Conservation (phyloP, 73 alveolate genomes). For the Tetrahymena malaccensis region DNA sequence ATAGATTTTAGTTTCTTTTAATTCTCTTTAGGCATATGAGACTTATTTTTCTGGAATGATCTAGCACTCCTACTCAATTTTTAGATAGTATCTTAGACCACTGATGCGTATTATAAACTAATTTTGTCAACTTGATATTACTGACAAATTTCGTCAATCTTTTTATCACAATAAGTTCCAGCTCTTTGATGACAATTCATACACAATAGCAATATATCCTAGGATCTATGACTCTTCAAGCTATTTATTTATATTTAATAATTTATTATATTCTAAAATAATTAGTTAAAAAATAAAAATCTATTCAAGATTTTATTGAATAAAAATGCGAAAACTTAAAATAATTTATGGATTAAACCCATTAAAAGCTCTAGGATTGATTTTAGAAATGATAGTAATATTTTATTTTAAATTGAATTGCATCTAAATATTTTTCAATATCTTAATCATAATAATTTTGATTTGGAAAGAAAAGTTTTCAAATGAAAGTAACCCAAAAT, state of each 20-base stretch:
- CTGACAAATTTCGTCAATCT: not conserved
- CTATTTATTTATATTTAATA: not conserved
- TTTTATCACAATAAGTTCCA: not conserved
- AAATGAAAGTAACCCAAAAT: no score
- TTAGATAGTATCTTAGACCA: not conserved
- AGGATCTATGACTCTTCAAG: not conserved
- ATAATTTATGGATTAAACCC: no score
- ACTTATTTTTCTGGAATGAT: not conserved
- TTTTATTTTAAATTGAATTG: no score
- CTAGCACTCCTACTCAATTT: not conserved
- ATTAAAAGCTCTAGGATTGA: no score
- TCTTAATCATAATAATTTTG: no score
- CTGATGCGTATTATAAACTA: not conserved
- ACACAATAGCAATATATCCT: not conserved
- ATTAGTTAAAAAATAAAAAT: no score
- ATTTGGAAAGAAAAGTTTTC: no score
- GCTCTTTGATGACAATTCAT: not conserved
- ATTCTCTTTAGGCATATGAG: not conserved
- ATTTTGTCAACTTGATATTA: not conserved
- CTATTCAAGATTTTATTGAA: no score
- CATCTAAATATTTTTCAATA: no score
- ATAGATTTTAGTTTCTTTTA: not conserved
- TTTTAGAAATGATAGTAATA: no score
- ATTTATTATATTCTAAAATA: no score
- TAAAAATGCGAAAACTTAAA: no score